Evolutionary conservation across 1,284 basidiomycete species (phyloP).

Genomic region (Boletus albobrunnescens): DNA sequence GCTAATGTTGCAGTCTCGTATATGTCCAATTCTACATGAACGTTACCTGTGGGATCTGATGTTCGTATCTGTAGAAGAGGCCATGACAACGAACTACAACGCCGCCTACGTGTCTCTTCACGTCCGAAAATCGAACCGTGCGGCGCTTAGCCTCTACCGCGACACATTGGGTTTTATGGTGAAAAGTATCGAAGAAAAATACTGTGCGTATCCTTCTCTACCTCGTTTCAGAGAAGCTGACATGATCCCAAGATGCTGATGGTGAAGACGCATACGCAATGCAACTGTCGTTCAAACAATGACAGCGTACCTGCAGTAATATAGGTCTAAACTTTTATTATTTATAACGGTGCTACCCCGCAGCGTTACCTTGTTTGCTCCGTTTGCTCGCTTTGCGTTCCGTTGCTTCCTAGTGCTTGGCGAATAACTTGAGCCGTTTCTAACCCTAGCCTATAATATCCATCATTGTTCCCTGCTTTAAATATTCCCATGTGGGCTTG

Average conservation of each 20-base stretch:
- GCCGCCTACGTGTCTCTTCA: slow-evolving; percentile 88
- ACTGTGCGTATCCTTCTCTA: slow-evolving; percentile 56
- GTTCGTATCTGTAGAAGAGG: slow-evolving; percentile 60
- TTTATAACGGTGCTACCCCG: slow-evolving; percentile 1
- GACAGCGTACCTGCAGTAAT: slow-evolving; percentile 8
- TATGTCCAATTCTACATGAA: slow-evolving; percentile 39
- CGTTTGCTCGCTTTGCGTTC: neutral
- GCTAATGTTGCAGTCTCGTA: slow-evolving; percentile 90
- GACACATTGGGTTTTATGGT: slow-evolving; percentile 89
- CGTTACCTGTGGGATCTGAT: slow-evolving; percentile 5
- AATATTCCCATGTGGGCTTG: slow-evolving; percentile 92
- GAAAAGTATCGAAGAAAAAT: slow-evolving; percentile 82
- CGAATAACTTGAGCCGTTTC: slow-evolving; percentile 57
- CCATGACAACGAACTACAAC: slow-evolving; percentile 84
- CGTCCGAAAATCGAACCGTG: slow-evolving; percentile 90
- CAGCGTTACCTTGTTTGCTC: neutral
- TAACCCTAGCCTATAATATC: slow-evolving; percentile 84
- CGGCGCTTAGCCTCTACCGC: slow-evolving; percentile 82
- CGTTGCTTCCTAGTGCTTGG: slow-evolving; percentile 43
- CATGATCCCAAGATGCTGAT: slow-evolving; percentile 66
- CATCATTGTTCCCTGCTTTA: slow-evolving; percentile 76
- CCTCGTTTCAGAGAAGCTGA: slow-evolving; percentile 9
- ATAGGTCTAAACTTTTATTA: slow-evolving; percentile 7
- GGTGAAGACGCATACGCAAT: slow-evolving; percentile 92
- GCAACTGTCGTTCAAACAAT: slow-evolving; percentile 58